These are phyloP conservation scores for Mycosphaerella sp. DNA, from an alignment of 2,329 filamentous ascomycete species.

Conservation along the genomic window DNA sequence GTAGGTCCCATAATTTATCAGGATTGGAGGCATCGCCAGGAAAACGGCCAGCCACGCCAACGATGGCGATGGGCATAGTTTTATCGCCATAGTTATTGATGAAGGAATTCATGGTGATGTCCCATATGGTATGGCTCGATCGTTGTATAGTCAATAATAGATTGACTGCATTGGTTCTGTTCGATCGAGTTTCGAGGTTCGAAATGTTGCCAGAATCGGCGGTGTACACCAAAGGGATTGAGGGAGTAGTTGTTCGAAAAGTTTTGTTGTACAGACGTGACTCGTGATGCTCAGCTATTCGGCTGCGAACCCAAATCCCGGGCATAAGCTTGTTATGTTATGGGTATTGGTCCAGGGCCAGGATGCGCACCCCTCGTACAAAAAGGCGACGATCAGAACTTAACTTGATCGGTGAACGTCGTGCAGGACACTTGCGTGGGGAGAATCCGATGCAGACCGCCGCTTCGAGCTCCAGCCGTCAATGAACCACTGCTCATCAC, in stretches of 20 bases:
- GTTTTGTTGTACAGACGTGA: neutral
- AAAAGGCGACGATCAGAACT: neutral
- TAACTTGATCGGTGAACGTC: too few relatives aligned
- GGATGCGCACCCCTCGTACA: neutral
- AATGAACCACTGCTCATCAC: neutral
- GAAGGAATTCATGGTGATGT: neutral
- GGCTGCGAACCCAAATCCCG: neutral
- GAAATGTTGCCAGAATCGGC: too few relatives aligned
- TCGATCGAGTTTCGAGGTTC: neutral
- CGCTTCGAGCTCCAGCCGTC: neutral
- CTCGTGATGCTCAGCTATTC: neutral
- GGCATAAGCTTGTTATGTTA: neutral
- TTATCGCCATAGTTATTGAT: neutral
- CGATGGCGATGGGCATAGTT: slow-evolving; percentile 38
- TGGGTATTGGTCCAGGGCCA: neutral
- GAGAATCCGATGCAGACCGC: too few relatives aligned
- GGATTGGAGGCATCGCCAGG: slow-evolving; percentile 9
- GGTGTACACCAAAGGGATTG: neutral
- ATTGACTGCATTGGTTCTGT: neutral
- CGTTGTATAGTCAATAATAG: neutral
- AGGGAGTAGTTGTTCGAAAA: neutral
- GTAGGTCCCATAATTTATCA: slow-evolving; percentile 13
- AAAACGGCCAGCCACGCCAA: slow-evolving; percentile 40
- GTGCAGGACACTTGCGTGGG: too few relatives aligned
- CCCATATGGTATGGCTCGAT: neutral